Conservation (phyloP, 495 filamentous ascomycete species). For the Lasiosphaeriaceae sp. region DNA sequence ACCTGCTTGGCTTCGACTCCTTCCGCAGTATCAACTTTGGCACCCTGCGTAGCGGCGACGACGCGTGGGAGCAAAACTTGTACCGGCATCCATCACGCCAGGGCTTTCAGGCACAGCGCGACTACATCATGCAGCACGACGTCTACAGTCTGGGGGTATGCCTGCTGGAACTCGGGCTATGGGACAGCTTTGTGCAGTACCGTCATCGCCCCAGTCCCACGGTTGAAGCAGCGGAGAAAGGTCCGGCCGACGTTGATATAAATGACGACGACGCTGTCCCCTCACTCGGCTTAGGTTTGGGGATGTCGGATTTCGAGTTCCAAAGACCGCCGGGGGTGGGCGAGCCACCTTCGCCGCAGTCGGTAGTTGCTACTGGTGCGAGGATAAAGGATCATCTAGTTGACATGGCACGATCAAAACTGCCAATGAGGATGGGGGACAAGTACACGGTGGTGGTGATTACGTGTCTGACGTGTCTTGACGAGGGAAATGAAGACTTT, state of each 20-base stretch:
- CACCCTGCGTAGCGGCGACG: slow-evolving; percentile 39
- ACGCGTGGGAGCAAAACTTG: slow-evolving; percentile 45
- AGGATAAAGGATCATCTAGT: slow-evolving; percentile 24
- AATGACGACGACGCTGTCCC: neutral
- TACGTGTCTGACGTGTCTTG: slow-evolving; percentile 52
- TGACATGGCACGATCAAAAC: slow-evolving; percentile 27
- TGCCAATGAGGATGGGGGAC: slow-evolving; percentile 45
- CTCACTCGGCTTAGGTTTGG: neutral
- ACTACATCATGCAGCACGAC: slow-evolving; percentile 59
- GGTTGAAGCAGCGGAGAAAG: neutral
- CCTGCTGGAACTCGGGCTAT: slow-evolving; percentile 60
- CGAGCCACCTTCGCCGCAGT: neutral
- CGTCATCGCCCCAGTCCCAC: neutral
- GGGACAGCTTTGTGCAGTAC: slow-evolving; percentile 42
- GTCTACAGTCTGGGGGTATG: slow-evolving; percentile 48
- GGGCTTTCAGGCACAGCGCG: slow-evolving; percentile 33
- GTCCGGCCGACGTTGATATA: neutral
- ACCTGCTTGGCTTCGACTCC: slow-evolving; percentile 50
- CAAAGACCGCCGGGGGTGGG: neutral
- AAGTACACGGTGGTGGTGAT: slow-evolving; percentile 44
- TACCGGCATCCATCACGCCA: slow-evolving; percentile 57
- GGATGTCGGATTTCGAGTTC: neutral
- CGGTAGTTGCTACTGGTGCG: neutral
- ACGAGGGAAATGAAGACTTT: slow-evolving; percentile 45
- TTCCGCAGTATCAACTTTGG: slow-evolving; percentile 37